Evolutionary conservation across 1,284 basidiomycete species (phyloP).

Genomic region (Marasmius fiardii): DNA sequence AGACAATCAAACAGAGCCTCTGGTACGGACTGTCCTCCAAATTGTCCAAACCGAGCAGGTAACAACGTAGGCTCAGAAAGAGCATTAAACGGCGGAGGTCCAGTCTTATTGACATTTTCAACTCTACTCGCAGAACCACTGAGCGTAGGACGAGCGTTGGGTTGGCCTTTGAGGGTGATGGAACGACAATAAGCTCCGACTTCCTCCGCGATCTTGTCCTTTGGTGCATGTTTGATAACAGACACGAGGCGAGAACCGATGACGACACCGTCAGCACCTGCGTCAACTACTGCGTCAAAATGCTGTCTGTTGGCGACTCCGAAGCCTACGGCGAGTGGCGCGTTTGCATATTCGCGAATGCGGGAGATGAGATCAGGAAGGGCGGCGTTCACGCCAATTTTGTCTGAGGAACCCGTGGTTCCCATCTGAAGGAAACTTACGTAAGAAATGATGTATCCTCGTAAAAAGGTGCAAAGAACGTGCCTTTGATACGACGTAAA

Average conservation of each 20-base stretch:
- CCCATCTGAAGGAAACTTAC: slow-evolving; percentile 72
- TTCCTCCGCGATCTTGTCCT: slow-evolving; percentile 48
- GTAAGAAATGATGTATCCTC: not conserved
- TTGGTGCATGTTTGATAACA: slow-evolving; percentile 69
- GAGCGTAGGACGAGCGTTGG: slow-evolving; percentile 28
- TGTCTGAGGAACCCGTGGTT: slow-evolving; percentile 88
- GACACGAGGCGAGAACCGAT: slow-evolving; percentile 86
- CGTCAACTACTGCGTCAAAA: slow-evolving; percentile 80
- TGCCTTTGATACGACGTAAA: slow-evolving; percentile 94
- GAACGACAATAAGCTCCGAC: slow-evolving; percentile 76
- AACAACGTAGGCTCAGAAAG: slow-evolving; percentile 45
- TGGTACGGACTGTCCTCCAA: slow-evolving; percentile 96
- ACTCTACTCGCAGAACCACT: slow-evolving; percentile 25
- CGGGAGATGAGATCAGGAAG: slow-evolving; percentile 79
- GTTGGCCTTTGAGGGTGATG: slow-evolving; percentile 61
- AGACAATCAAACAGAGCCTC: slow-evolving; percentile 93
- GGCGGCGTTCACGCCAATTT: slow-evolving; percentile 67
- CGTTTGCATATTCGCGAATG: slow-evolving; percentile 67
- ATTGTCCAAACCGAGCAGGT: slow-evolving; percentile 89
- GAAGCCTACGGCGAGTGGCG: slow-evolving; percentile 94
- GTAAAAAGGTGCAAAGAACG: slow-evolving; percentile 15
- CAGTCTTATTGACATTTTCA: too few species aligned
- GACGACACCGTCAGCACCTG: slow-evolving; percentile 94
- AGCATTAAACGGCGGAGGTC: slow-evolving; percentile 22
- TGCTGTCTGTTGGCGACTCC: slow-evolving; percentile 93